Base-by-base conservation (phyloP, 305 asterid genomes). In the Solanum hybrid region DNA sequence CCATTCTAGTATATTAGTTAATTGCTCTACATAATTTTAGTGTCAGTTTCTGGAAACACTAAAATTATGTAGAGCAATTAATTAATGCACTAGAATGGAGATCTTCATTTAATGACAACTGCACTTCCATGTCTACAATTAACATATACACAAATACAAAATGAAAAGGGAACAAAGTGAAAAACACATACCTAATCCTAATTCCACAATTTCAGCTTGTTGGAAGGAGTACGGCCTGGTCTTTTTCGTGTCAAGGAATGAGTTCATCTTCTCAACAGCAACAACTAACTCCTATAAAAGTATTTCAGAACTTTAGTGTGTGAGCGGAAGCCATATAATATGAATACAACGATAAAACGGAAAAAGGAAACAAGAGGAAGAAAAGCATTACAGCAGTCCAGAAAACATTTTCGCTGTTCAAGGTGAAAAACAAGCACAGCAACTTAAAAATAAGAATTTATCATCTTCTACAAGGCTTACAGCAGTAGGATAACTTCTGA, bases 191-290 rank as follows among this genome's bases (percentile, higher is more conserved):
- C 99, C 99, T 64, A 96, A 91, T 69, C 88, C 95, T 13, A 97
- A 92, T 75, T 92, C 93, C 78, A 92, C 95, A 71, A 96, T 92
- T 90, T 95, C 99, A 87, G 93, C 95, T 92, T 96, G 98, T 86
- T 90, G 92, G 90, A 96, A 91, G 78, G 91, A 89, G 79, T 90
- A 90, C 26, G 92, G 91, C 35, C 91, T 92, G 35, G 91, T 86
- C 91, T 39, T 92, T 93, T 93, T 96, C 37, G 92, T 92, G 89
- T 87, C 88, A 37, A 95, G 91, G 93, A 90, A 91, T n/a, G 93
- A 88, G 92, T 95, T 97, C 84, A 97, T 90, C 92, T 96, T 96
- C 88, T 93, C 97, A 89, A 96, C 96, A 24, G 97, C 98, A 85
- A 75, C 91, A 86, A 89, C 31, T 88, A 96, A 95, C 86, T 96